Conservation (phyloP, 768 basidiomycete genomes). For the Leccinum imitatum region DNA sequence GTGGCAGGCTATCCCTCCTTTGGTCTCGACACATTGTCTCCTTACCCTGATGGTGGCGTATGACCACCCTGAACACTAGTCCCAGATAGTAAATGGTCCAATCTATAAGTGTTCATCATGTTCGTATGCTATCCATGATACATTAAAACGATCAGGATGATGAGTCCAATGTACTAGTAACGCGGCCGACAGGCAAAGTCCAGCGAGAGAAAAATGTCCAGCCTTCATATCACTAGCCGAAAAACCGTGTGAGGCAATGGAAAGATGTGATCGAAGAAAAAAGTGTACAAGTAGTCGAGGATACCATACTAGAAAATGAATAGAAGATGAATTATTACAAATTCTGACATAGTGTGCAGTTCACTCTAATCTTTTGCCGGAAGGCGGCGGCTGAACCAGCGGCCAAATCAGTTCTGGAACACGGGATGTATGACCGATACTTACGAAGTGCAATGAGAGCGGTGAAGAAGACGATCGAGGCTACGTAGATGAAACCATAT, state of each 20-base stretch:
- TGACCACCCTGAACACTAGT: background rate
- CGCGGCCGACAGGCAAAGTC: background rate
- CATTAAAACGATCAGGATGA: slow-evolving; percentile 16
- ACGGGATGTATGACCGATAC: slow-evolving; percentile 31
- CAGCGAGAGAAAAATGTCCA: slow-evolving; percentile 13
- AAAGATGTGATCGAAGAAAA: background rate
- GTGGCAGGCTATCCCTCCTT: background rate
- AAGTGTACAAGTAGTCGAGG: slow-evolving; percentile 30
- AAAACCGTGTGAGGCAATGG: background rate
- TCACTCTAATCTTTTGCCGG: slow-evolving; percentile 55
- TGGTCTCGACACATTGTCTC: background rate
- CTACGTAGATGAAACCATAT: slow-evolving; percentile 77
- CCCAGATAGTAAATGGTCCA: background rate
- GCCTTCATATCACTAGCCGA: slow-evolving; percentile 3
- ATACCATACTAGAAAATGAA: slow-evolving; percentile 14
- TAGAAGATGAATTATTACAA: slow-evolving; percentile 49
- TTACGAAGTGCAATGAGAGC: slow-evolving; percentile 77
- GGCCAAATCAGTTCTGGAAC: background rate
- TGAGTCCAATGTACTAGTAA: slow-evolving; percentile 11
- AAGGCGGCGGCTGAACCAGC: slow-evolving; percentile 53
- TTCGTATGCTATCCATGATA: slow-evolving; percentile 26
- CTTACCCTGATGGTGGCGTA: background rate
- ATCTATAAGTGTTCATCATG: slow-evolving; percentile 12
- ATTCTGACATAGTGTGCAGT: slow-evolving; percentile 67
- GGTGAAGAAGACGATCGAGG: slow-evolving; percentile 66